phyloP scores from a whole-genome alignment of 2,329 filamentous ascomycete species.

The Colletotrichum sp. region DNA sequence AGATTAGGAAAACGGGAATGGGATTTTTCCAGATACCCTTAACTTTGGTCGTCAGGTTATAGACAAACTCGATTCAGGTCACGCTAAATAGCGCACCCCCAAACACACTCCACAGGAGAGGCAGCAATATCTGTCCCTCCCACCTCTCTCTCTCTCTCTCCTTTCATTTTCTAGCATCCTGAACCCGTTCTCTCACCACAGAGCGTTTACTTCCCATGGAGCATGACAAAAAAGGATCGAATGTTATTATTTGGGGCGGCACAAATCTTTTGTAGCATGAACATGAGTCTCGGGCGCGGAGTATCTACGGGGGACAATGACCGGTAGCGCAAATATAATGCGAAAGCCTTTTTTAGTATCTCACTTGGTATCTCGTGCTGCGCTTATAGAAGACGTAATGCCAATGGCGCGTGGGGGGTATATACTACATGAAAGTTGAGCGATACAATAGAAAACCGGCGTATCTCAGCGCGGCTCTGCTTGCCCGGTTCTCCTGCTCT shows the following conservation, averaged over 20 bases:
- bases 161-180: not conserved
- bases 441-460: not conserved
- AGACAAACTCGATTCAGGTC: conserved; percentile 35
- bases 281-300: not conserved
- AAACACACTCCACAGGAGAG: not conserved
- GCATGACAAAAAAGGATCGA: not conserved
- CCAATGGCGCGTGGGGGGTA: not conserved
- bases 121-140: not conserved
- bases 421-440: not conserved
- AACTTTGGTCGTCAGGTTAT: conserved; percentile 35
- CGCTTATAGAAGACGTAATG: not conserved
- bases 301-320: not conserved
- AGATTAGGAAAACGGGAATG: conserved; percentile 17
- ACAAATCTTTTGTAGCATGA: not conserved
- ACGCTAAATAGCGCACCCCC: conserved; percentile 18
- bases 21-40: conserved; percentile 37
- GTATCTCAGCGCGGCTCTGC: not conserved
- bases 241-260: not conserved
- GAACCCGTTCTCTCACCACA: not conserved
- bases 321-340: not conserved
- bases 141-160: not conserved
- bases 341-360: not conserved
- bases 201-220: not conserved
- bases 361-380: not conserved
- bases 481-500: not conserved